Conservation (phyloP, 2,329 filamentous ascomycete genomes). For the Plectosphaerella cucumerina region DNA sequence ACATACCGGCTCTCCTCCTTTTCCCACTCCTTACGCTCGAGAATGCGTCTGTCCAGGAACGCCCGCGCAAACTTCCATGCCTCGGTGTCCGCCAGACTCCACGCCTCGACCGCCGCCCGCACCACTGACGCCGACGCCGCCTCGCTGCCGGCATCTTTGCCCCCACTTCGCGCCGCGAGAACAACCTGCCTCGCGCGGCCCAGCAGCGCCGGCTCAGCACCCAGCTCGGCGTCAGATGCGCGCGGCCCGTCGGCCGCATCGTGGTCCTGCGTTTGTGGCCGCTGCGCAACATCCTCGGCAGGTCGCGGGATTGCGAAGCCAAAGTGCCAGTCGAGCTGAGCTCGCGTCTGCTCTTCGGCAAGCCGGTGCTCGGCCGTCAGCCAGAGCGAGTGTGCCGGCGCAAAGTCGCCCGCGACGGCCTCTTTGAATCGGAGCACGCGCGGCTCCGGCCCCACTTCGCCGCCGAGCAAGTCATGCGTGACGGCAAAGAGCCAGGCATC, state of each 20-base stretch:
- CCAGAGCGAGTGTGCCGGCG: slow-evolving; percentile 69
- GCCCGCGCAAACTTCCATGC: slow-evolving; percentile 72
- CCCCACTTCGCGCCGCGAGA: not conserved
- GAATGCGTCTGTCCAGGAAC: slow-evolving; percentile 55
- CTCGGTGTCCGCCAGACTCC: slow-evolving; percentile 71
- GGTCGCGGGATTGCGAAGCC: slow-evolving; percentile 73
- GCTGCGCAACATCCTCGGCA: slow-evolving; percentile 46
- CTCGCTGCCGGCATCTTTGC: slow-evolving; percentile 41
- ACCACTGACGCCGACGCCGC: slow-evolving; percentile 38
- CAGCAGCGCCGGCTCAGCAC: slow-evolving; percentile 52
- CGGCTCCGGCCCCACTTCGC: slow-evolving; percentile 55
- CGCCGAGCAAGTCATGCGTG: slow-evolving; percentile 65
- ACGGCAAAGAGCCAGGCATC: slow-evolving; percentile 74
- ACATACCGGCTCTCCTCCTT: slow-evolving; percentile 63
- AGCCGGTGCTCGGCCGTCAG: slow-evolving; percentile 64
- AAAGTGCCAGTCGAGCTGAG: slow-evolving; percentile 84
- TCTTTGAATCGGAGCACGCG: slow-evolving; percentile 77
- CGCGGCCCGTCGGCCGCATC: slow-evolving; percentile 44
- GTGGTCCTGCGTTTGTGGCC: slow-evolving; percentile 48
- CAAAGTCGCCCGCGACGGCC: slow-evolving; percentile 66
- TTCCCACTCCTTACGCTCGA: slow-evolving; percentile 67
- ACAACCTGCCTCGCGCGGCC: slow-evolving; percentile 19
- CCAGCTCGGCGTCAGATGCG: slow-evolving; percentile 47
- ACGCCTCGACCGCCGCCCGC: slow-evolving; percentile 56
- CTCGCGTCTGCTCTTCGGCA: slow-evolving; percentile 61